Conservation (phyloP, 1,139 yeast species). For the Yamadazyma sp. region DNA sequence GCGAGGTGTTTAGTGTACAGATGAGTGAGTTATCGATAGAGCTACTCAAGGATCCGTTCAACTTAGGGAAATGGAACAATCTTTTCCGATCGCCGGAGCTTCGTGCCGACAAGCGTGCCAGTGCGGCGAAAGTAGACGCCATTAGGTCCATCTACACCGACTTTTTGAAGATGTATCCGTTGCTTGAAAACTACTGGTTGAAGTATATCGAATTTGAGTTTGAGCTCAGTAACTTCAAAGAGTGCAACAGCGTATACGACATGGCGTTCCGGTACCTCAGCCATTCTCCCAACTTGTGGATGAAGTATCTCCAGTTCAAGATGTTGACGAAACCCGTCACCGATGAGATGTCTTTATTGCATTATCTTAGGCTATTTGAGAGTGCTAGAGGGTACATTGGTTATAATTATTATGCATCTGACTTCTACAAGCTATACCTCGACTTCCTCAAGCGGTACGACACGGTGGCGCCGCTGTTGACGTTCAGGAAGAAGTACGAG, state of each 20-base stretch:
- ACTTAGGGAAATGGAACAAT: conserved; percentile 50
- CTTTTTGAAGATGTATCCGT: conserved; percentile 65
- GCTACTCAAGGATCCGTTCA: conserved; percentile 43
- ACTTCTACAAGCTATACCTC: conserved; percentile 74
- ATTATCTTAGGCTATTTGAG: conserved; percentile 50
- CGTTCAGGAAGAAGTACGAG: conserved; percentile 37
- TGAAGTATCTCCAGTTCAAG: conserved; percentile 57
- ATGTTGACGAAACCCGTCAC: conserved; percentile 34
- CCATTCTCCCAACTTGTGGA: conserved; percentile 72
- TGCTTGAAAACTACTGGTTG: conserved; percentile 77
- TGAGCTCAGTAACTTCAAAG: conserved; percentile 53
- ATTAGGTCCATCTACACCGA: conserved; percentile 54
- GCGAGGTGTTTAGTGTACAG: not conserved
- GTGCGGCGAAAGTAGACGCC: conserved; percentile 36
- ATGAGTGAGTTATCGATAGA: conserved; percentile 21
- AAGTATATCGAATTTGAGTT: conserved; percentile 71
- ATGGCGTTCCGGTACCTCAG: conserved; percentile 54
- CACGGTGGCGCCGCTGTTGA: conserved; percentile 29
- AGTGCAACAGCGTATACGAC: conserved; percentile 52
- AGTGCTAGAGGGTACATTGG: conserved; percentile 67
- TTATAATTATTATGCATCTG: conserved; percentile 66
- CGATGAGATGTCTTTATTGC: conserved; percentile 20
- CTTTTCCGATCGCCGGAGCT: conserved; percentile 36
- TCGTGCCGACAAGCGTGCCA: conserved; percentile 46
- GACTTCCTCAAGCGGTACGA: conserved; percentile 46